Evolutionary conservation across 1,284 basidiomycete species (phyloP).

Genomic region (Gastroboletus turbinatus): DNA sequence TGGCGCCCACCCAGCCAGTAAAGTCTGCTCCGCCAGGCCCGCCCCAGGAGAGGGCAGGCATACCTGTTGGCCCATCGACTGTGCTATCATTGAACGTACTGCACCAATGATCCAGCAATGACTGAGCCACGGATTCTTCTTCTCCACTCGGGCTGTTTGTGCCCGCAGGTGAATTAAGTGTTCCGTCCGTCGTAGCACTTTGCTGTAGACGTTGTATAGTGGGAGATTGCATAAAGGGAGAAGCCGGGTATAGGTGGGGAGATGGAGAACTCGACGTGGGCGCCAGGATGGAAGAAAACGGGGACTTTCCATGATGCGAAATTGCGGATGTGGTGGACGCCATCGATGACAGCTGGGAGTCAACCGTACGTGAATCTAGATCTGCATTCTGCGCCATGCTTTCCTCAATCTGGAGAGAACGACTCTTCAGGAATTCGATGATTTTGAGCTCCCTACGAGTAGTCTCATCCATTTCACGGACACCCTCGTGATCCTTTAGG

Average conservation of each 20-base stretch:
- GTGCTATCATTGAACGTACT: slow-evolving; percentile 67
- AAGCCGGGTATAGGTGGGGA: slow-evolving; percentile 29
- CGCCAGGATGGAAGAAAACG: slow-evolving; percentile 40
- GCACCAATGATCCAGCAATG: slow-evolving; percentile 78
- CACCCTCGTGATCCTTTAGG: slow-evolving; percentile 67
- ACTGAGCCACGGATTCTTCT: slow-evolving; percentile 74
- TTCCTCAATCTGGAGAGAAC: slow-evolving; percentile 56
- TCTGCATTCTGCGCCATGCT: slow-evolving; percentile 20
- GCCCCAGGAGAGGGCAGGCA: slow-evolving; percentile 59
- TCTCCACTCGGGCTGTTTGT: slow-evolving; percentile 69
- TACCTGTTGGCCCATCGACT: slow-evolving; percentile 51
- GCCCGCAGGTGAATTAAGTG: slow-evolving; percentile 50
- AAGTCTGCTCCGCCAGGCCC: slow-evolving; percentile 58
- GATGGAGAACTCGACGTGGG: slow-evolving; percentile 28
- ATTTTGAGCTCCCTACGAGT: slow-evolving; percentile 78
- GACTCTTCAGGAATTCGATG: slow-evolving; percentile 73
- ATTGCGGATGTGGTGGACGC: slow-evolving; percentile 33
- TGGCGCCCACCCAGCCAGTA: slow-evolving; percentile 56
- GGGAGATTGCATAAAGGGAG: slow-evolving; percentile 48
- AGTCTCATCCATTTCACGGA: slow-evolving; percentile 74
- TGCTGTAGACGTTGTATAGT: slow-evolving; percentile 65
- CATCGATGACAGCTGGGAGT: slow-evolving; percentile 51
- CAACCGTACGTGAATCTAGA: slow-evolving; percentile 21
- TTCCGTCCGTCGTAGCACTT: slow-evolving; percentile 38
- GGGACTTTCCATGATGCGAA: slow-evolving; percentile 30